Conservation (phyloP, 2,329 filamentous ascomycete genomes). For the Trichophyton mentagrophytes region DNA sequence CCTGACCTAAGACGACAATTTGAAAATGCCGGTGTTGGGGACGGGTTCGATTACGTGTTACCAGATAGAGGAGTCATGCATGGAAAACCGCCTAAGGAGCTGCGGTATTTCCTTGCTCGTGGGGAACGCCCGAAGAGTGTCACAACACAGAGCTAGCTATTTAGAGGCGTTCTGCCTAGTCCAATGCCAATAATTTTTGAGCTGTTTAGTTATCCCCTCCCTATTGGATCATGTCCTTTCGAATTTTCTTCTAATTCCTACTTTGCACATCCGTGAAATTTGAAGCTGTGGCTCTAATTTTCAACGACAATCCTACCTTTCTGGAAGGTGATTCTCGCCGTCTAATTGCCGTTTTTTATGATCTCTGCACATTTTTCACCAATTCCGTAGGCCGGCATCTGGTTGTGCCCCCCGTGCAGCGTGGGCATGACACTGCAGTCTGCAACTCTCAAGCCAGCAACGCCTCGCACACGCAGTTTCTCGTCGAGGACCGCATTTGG, state of each 20-base stretch:
- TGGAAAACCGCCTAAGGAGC: neutral
- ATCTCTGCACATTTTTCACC: slow-evolving; percentile 48
- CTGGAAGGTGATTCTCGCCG: neutral
- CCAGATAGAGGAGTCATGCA: neutral
- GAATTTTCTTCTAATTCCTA: neutral
- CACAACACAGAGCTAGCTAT: neutral
- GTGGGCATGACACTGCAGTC: slow-evolving; percentile 45
- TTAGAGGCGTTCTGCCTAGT: neutral
- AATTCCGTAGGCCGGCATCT: slow-evolving; percentile 40
- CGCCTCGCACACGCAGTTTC: slow-evolving; percentile 37
- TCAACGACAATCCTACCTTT: neutral
- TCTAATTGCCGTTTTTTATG: slow-evolving; percentile 22
- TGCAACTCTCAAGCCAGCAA: slow-evolving; percentile 43
- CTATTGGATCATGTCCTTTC: neutral
- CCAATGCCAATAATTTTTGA: neutral
- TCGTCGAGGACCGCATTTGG: slow-evolving; percentile 24
- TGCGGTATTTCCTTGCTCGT: slow-evolving; percentile 2
- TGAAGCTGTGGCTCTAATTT: neutral
- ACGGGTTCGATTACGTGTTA: slow-evolving; percentile 42
- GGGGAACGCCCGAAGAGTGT: neutral
- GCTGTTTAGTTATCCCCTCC: neutral
- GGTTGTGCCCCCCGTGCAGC: slow-evolving; percentile 40
- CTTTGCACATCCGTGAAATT: neutral
- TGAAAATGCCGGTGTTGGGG: slow-evolving; percentile 46
- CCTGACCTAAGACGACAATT: slow-evolving; percentile 50